Percentiles rank a stretch among this genome's conserved stretches.
Conservation (phyloP, 305 asterid genomes). For the Andrographis paniculata region DNA sequence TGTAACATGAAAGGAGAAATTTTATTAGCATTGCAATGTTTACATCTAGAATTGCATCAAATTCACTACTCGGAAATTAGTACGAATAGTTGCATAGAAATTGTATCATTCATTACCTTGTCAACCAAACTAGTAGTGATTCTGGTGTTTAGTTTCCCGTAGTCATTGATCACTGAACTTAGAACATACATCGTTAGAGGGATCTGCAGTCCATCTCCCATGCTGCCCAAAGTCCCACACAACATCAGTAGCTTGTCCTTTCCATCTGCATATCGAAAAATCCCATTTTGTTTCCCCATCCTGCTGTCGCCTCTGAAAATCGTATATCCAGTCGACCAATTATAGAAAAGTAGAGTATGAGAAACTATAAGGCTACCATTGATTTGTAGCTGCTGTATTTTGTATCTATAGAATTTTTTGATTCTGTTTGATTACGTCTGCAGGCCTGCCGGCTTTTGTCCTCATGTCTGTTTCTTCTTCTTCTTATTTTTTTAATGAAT, state of each 20-base stretch:
- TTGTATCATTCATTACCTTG: slow-evolving; percentile 32
- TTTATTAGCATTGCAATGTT: not conserved
- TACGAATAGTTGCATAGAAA: too few relatives aligned
- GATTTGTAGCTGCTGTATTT: not conserved
- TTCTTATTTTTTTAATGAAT: too few relatives aligned
- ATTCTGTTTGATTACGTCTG: slow-evolving; percentile 13
- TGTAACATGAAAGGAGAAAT: slow-evolving; percentile 18
- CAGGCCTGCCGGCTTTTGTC: slow-evolving; percentile 28
- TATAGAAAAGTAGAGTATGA: slow-evolving; percentile 15
- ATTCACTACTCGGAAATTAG: too few relatives aligned
- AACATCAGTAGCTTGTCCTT: slow-evolving; percentile 60
- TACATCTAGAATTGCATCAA: not conserved
- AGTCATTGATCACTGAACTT: slow-evolving; percentile 61
- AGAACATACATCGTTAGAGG: slow-evolving; percentile 78
- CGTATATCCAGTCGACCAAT: too few relatives aligned
- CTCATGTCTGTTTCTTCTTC: too few relatives aligned
- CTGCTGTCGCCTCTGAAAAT: too few relatives aligned
- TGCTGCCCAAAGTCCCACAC: slow-evolving; percentile 66
- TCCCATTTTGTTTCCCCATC: slow-evolving; percentile 54
- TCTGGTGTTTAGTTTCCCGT: slow-evolving; percentile 29
- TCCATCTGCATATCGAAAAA: slow-evolving; percentile 67
- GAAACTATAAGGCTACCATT: slow-evolving; percentile 1
- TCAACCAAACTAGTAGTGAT: slow-evolving; percentile 35
- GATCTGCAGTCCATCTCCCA: slow-evolving; percentile 84
- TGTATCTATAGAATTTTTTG: slow-evolving; percentile 15